Evolutionary conservation across 2,329 filamentous ascomycete species (phyloP), one percentile per base, ranked within the genome.

Genomic region (Neonectria neomacrospora): DNA sequence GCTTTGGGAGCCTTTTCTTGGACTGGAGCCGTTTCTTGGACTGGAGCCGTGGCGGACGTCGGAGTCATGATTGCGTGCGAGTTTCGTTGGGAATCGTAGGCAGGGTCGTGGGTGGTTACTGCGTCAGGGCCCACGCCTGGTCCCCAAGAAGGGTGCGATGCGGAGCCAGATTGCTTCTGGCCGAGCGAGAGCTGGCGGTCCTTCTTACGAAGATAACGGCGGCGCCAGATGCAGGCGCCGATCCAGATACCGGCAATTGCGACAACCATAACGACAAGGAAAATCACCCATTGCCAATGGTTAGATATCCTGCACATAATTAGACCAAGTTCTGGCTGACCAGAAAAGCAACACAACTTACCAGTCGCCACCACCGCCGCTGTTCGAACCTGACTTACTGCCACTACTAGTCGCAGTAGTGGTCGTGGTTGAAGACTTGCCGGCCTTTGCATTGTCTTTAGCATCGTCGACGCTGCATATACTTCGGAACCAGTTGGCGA

Each of bases 271-370:
- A 95, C 81, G 67, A 93, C 89, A 56, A 96, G 83, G 85, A 96
- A 93, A 66, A 95, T 84, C 48, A 96, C 87, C 92, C 92, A 97
- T 80, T 89, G 85, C 82, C 87, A 93, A 77, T 95, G 92, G 28
- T 81, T 84, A 8, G 85, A 83, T 53, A 92, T 79, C 91, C 91
- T 93, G 65, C 6, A 22, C 12, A 12, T 28, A 10, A 45, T 67
- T 45, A 71, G 64, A 16, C 12, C 18, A 26, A 28, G 37, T 14
- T n/a, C 16, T n/a, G 2, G n/a, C 10, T 14, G 11, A 18, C 10
- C 9, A 5, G 14, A 39, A 14, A 44, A 41, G 41, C 5, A 28
- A 26, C 28, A 28, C 41, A 58, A 58, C 82, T 71, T 79, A 86
- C 85, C 85, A 87, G 55, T 79, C 78, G 44, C 81, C 81, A 23